Percentiles rank a stretch among this genome's conserved stretches.
Conservation (phyloP, 768 basidiomycete species). For the Candolleomyces eurysporus region DNA sequence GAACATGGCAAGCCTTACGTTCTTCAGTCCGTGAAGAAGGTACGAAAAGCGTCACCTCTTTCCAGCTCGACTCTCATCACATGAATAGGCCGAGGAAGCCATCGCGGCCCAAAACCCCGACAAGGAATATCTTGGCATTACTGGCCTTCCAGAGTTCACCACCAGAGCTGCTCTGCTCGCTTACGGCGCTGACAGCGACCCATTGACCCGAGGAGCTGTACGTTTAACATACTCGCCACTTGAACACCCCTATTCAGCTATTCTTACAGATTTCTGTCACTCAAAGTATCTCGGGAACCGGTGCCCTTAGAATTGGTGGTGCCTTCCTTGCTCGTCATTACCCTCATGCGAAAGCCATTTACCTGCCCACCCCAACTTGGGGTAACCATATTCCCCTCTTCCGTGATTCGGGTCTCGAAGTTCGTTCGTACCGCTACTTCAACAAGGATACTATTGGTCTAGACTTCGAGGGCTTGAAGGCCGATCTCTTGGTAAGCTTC, state of each 20-base stretch:
- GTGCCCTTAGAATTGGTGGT: conserved; percentile 93
- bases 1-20: conserved; percentile 95
- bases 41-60: conserved; percentile 21
- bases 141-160: conserved; percentile 84
- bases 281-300: conserved; percentile 97
- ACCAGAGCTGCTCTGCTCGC: conserved; percentile 86
- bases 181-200: conserved; percentile 79
- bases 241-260: conserved; percentile 10
- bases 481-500: conserved; percentile 71
- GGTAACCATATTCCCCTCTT: conserved; percentile 95
- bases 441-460: conserved; percentile 89
- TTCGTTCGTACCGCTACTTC: conserved; percentile 91
- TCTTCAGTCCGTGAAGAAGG: conserved; percentile 85
- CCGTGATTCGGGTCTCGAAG: conserved; percentile 92
- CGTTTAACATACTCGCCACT: conserved; percentile 26
- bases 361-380: conserved; percentile 94
- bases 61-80: conserved; percentile 6
- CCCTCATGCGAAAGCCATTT: conserved; percentile 82
- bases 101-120: conserved; percentile 65
- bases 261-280: conserved; percentile 69
- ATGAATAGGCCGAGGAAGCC: conserved; percentile 69
- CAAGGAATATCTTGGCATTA: conserved; percentile 98
- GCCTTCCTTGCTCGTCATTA: conserved; percentile 90
- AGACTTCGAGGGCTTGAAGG: conserved; percentile 88
- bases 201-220: conserved; percentile 70